Conservation (phyloP, 208 protist species). For the Trypanosoma lewisi region DNA sequence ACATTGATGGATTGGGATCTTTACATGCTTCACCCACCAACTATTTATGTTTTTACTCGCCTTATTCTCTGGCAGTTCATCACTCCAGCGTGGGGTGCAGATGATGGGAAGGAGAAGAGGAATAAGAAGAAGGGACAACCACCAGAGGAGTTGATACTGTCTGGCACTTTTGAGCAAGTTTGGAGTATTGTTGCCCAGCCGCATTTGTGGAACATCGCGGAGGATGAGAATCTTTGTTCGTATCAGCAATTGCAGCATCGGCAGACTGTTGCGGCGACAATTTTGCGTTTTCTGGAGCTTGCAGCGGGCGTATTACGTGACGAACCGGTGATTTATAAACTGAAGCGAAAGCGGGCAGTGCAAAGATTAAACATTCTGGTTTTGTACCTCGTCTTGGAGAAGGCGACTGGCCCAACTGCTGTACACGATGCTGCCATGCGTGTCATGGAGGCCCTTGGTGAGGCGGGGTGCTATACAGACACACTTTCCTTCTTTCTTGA, state of each 20-base stretch:
- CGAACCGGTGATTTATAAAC: background rate
- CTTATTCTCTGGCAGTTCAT: conserved; percentile 81
- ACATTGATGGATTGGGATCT: conserved; percentile 78
- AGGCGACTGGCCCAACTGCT: conserved; percentile 51
- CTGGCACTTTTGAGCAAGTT: conserved; percentile 72
- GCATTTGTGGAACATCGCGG: conserved; percentile 81
- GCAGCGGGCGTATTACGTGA: conserved; percentile 30
- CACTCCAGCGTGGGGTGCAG: background rate
- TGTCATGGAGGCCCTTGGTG: conserved; percentile 44
- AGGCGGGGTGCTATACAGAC: conserved; percentile 32
- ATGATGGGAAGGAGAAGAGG: background rate
- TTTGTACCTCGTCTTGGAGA: conserved; percentile 87
- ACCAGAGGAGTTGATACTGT: conserved; percentile 49
- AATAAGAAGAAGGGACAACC: conserved; percentile 20
- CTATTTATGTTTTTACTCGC: conserved; percentile 72
- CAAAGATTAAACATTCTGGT: conserved; percentile 39
- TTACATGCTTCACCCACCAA: conserved; percentile 74
- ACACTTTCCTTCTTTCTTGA: conserved; percentile 56
- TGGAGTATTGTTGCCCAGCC: conserved; percentile 73
- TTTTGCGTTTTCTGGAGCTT: conserved; percentile 66
- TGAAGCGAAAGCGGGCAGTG: conserved; percentile 13
- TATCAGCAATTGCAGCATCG: conserved; percentile 79
- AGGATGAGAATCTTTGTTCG: conserved; percentile 72
- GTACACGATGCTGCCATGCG: conserved; percentile 62
- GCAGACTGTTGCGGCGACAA: conserved; percentile 64